A percentile compares a stretch with the other conserved stretches of the same genome.
These are phyloP conservation scores for Termitomyces sp. DNA, from an alignment of 768 basidiomycete genomes.

Conservation along the genomic window DNA sequence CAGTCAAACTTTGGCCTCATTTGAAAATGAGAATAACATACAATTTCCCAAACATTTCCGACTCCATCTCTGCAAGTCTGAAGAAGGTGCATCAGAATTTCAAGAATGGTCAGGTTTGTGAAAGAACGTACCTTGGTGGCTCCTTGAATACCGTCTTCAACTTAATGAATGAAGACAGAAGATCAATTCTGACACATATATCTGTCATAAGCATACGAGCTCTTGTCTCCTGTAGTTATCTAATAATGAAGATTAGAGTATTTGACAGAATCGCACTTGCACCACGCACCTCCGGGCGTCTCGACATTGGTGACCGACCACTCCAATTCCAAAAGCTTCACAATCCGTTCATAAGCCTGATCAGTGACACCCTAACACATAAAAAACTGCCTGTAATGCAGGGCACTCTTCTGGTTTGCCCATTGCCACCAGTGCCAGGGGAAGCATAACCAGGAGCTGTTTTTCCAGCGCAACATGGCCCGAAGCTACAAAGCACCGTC, in stretches of 20 bases:
- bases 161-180: conserved; percentile 65
- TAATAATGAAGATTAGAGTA: no score
- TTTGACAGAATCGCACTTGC: no score
- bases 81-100: background rate
- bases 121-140: conserved; percentile 7
- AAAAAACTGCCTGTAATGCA: conserved; percentile 81
- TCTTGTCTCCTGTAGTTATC: conserved; percentile 65
- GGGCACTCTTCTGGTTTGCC: conserved; percentile 64
- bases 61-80: conserved; percentile 14
- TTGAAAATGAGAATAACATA: background rate
- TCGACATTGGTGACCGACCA: conserved; percentile 66
- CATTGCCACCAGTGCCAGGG: conserved; percentile 55
- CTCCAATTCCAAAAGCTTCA: conserved; percentile 68
- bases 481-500: conserved; percentile 38
- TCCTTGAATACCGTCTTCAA: conserved; percentile 5
- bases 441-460: conserved; percentile 51
- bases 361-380: conserved; percentile 50
- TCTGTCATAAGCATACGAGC: conserved; percentile 73
- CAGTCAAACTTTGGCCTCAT: background rate
- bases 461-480: conserved; percentile 70
- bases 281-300: conserved; percentile 26
- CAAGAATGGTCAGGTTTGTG: background rate
- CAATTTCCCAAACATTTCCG: conserved; percentile 10
- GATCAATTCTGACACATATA: conserved; percentile 87
- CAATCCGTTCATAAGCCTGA: conserved; percentile 55